Percentiles rank a stretch among this genome's conserved stretches.
phyloP scores from a whole-genome alignment of 169 alveolate species.

The Plasmodium knowlesi region DNA sequence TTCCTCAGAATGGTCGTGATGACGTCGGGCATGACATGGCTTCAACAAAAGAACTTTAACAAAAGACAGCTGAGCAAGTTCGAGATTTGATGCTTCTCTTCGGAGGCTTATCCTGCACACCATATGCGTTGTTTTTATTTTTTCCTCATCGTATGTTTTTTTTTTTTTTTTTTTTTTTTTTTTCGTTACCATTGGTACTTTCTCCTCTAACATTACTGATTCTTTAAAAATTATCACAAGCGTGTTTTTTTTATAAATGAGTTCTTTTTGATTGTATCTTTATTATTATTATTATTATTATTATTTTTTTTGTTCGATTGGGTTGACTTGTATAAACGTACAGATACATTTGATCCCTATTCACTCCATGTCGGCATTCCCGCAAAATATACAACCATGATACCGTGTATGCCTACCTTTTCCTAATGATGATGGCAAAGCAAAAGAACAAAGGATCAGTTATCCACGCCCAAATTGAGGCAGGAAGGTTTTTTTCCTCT shows the following conservation, averaged over 20 bases:
- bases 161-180: conserved; percentile 5
- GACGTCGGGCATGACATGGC: conserved; percentile 59
- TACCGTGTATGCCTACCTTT: background rate
- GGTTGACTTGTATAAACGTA: background rate
- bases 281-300: too few species aligned
- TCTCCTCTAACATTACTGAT: background rate
- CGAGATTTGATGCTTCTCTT: background rate
- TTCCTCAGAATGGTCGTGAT: conserved; percentile 39
- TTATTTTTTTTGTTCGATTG: background rate
- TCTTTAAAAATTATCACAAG: conserved; percentile 2
- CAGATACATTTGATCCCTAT: background rate
- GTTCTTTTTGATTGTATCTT: background rate
- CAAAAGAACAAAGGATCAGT: background rate
- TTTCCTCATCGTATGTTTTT: background rate
- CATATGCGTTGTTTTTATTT: background rate
- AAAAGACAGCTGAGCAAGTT: conserved; percentile 19
- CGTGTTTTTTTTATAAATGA: background rate
- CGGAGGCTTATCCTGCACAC: background rate
- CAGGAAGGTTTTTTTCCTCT: conserved; percentile 10
- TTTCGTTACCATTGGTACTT: background rate
- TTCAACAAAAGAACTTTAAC: conserved; percentile 30
- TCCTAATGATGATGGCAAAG: background rate
- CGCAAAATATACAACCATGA: background rate
- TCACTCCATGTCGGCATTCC: background rate
- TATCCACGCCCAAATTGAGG: conserved; percentile 38